These are phyloP conservation scores for Piromyces finnis DNA, from an alignment of 192 early-diverging fungal species.

Conservation along the genomic window DNA sequence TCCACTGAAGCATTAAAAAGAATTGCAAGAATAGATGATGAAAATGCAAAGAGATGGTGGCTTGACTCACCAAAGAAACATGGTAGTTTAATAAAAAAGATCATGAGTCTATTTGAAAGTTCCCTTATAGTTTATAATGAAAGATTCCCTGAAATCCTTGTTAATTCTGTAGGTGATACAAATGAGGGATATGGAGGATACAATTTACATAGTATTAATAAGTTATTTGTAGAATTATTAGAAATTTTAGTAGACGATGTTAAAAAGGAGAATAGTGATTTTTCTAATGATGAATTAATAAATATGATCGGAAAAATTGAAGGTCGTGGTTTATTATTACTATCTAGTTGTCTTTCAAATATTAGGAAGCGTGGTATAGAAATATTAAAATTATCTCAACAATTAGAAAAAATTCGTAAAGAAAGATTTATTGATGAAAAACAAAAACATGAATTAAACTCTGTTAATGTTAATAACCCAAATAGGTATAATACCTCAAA, in stretches of 20 bases:
- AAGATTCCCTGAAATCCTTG: conserved; percentile 8
- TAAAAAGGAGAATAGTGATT: not conserved
- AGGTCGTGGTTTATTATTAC: conserved; percentile 47
- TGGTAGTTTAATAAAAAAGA: conserved; percentile 2
- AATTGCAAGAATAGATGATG: conserved; percentile 30
- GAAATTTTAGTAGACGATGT: conserved; percentile 11
- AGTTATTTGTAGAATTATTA: conserved; percentile 5
- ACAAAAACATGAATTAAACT: not conserved
- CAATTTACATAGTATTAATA: not conserved
- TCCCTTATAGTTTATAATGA: conserved; percentile 9
- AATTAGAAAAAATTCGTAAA: conserved; percentile 9
- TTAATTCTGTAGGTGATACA: conserved; percentile 3
- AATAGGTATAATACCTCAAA: too few species aligned
- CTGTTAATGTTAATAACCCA: not conserved
- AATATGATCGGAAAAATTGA: conserved; percentile 51
- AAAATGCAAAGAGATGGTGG: conserved; percentile 5
- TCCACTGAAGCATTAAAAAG: conserved; percentile 43
- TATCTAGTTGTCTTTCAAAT: conserved; percentile 30
- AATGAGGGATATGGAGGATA: conserved; percentile 1
- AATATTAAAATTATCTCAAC: conserved; percentile 28
- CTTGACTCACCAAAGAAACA: not conserved
- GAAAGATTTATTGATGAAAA: not conserved
- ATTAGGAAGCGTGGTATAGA: conserved; percentile 43
- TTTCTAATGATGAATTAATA: conserved; percentile 12
- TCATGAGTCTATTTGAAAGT: conserved; percentile 11